A percentile compares a stretch with the other conserved stretches of the same genome.
Evolutionary conservation across 768 basidiomycete genomes (phyloP).

Genomic region (Candolleomyces eurysporus): DNA sequence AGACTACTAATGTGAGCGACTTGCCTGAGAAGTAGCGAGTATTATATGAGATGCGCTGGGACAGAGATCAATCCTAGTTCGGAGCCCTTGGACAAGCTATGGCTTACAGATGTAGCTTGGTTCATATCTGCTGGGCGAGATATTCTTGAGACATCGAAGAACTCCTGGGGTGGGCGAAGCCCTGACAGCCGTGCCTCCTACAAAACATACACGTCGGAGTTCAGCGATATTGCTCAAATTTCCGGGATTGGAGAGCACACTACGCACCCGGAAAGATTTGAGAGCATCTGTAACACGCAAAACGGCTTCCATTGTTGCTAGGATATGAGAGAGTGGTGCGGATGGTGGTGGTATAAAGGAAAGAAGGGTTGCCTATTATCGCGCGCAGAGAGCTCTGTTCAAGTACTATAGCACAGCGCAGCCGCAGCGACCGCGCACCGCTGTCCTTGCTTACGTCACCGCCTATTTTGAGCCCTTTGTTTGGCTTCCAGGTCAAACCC

Average conservation of each 20-base stretch:
- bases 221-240: background rate
- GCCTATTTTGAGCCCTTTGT: slow-evolving; percentile 12
- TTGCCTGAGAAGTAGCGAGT: slow-evolving; percentile 84
- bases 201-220: slow-evolving; percentile 1
- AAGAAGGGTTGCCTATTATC: background rate
- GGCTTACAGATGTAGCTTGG: slow-evolving; percentile 68
- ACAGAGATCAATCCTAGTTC: background rate
- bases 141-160: slow-evolving; percentile 81
- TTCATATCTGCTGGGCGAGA: slow-evolving; percentile 84
- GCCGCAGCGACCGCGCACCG: background rate
- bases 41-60: slow-evolving; percentile 90
- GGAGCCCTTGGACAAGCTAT: background rate
- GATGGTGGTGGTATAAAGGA: slow-evolving; percentile 11
- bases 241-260: background rate
- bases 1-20: slow-evolving; percentile 1
- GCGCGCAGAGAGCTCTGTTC: slow-evolving; percentile 9
- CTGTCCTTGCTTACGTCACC: background rate
- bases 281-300: slow-evolving; percentile 66
- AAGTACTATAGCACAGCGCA: slow-evolving; percentile 8
- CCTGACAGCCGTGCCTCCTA: slow-evolving; percentile 81
- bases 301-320: slow-evolving; percentile 56
- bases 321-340: slow-evolving; percentile 14
- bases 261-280: slow-evolving; percentile 65
- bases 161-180: slow-evolving; percentile 69
- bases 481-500: background rate